phyloP scores from a whole-genome alignment of 2,329 filamentous ascomycete species.

The Aspergillus quadrilineatus region DNA sequence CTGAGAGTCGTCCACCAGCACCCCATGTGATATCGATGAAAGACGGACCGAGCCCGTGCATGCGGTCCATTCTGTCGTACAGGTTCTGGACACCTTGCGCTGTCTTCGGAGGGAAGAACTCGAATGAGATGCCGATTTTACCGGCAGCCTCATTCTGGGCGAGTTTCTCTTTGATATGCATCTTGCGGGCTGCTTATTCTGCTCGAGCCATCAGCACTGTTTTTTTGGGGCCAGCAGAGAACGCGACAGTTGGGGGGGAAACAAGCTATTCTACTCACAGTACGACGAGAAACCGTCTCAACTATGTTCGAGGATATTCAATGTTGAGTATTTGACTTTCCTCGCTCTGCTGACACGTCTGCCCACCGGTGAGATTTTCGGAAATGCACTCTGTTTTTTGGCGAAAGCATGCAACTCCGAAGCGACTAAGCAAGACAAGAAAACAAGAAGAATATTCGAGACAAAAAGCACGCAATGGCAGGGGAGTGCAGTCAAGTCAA shows the following conservation, averaged over 20 bases:
- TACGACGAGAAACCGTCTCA: neutral
- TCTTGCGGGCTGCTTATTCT: constrained; percentile 49
- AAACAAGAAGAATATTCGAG: constrained; percentile 6
- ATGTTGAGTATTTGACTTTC: neutral
- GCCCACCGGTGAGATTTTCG: constrained; percentile 1
- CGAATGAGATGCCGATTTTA: constrained; percentile 93
- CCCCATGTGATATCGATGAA: constrained; percentile 99
- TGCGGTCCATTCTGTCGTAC: constrained; percentile 98
- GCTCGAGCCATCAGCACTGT: constrained; percentile 1
- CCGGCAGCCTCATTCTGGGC: constrained; percentile 74
- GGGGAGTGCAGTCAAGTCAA: constrained; percentile 7
- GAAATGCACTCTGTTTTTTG: constrained; percentile 5
- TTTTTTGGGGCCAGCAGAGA: neutral
- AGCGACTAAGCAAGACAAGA: neutral
- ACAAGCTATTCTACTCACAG: neutral
- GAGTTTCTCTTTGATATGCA: constrained; percentile 96
- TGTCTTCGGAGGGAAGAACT: constrained; percentile 98
- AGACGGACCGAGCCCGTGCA: constrained; percentile 89
- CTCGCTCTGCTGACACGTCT: neutral
- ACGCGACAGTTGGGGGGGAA: neutral
- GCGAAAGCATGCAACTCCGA: constrained; percentile 5
- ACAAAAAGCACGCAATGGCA: constrained; percentile 2
- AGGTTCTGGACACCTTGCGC: constrained; percentile 88
- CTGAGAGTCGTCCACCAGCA: constrained; percentile 84
- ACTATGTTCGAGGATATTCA: neutral